Base-by-base conservation (phyloP, 495 filamentous ascomycete genomes). In the Bacidia gigantensis region DNA sequence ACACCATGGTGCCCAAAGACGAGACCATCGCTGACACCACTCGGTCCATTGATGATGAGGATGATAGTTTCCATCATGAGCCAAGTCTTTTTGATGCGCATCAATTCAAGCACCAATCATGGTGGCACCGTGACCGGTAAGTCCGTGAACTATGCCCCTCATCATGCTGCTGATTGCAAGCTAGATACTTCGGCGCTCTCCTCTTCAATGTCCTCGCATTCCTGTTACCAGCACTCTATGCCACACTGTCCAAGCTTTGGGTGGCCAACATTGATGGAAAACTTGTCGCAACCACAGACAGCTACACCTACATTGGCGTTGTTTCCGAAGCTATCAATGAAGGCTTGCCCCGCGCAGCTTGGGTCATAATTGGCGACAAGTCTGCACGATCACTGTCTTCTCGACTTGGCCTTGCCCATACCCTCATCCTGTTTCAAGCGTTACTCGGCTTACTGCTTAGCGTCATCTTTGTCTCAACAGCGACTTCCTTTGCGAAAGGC, bases 301-400 rank as follows among this genome's bases (percentile, higher is more conserved):
- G 69, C 9, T 82, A 80, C 60, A 80, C 76, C 7, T 78, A 78
- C 53, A 83, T 87, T 55, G 72, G 75, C 23, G 69, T 77, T 17
- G 70, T 86, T 14, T 76, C 72, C 0, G 76, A 87, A 56, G 81
- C 85, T 0, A 64, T 87, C 40, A 87, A 87, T 63, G 82, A 89
- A 58, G 82, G 83, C 12, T 76, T 87, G 5, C 84, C 83, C 0
- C 70, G 82, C 21, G 74, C 81, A 0, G 73, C 82, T 5, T 87
- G 79, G 79, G 65, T 81, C 14, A 69, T 83, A 52, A 87, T 87
- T 56, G 84, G 79, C 10, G 81, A 87, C 65, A 74, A 74, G 46
- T 62, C 72, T 5, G 76, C 76, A 1, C 74, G 82, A 11, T 68
- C 67, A 1, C 55, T 72, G 2, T 26, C 63, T 3, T 69, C 75